phyloP scores from a whole-genome alignment of 1,284 basidiomycete species.

The Cutaneotrichosporon mucoides region DNA sequence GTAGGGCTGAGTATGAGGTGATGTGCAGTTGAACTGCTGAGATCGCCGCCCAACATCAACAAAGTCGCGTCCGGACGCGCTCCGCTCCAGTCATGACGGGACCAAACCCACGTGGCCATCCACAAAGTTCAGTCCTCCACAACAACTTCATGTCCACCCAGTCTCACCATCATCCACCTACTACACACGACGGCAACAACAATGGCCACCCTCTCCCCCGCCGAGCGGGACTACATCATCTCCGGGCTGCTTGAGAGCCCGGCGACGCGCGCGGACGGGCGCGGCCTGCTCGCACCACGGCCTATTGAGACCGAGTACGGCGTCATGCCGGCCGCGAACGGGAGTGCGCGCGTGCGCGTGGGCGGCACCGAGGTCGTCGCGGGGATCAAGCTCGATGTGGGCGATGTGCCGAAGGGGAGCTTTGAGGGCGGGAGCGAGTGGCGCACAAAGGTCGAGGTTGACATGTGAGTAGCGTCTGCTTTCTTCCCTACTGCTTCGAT shows the following conservation, averaged over 20 bases:
- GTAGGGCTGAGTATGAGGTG: no score
- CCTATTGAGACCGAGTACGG: slow-evolving; percentile 39
- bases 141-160: background rate
- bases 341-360: slow-evolving; percentile 39
- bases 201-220: slow-evolving; percentile 37
- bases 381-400: slow-evolving; percentile 46
- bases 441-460: slow-evolving; percentile 44
- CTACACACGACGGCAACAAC: background rate
- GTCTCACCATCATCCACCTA: background rate
- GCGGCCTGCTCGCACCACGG: slow-evolving; percentile 33
- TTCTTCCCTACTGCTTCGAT: no score
- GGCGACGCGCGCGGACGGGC: slow-evolving; percentile 37
- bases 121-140: background rate
- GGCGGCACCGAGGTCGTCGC: slow-evolving; percentile 45
- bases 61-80: no score
- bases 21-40: no score
- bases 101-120: no score
- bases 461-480: slow-evolving; percentile 37
- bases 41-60: no score
- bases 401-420: slow-evolving; percentile 19
- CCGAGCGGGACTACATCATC: slow-evolving; percentile 46
- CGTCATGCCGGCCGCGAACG: slow-evolving; percentile 46
- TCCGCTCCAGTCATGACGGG: no score
- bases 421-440: slow-evolving; percentile 18
- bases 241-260: slow-evolving; percentile 35